Conservation (phyloP, 257 asterid species). For the Leonotis leonurus region DNA sequence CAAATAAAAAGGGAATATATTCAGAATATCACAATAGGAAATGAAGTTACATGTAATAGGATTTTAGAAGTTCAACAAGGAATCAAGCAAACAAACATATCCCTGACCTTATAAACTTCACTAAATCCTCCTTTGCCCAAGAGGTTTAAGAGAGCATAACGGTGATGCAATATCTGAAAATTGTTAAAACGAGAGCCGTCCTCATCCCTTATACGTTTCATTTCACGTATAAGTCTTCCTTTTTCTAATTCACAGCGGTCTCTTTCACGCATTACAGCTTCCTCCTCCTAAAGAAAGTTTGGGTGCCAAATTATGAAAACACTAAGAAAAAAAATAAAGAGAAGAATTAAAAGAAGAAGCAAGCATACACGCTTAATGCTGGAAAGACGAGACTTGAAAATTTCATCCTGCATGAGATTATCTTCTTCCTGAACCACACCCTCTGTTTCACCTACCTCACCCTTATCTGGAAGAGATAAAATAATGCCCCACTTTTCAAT, state of each 20-base stretch:
- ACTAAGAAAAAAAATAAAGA: not conserved
- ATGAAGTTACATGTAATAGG: not conserved
- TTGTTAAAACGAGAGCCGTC: slow-evolving; percentile 95
- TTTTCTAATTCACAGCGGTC: slow-evolving; percentile 94
- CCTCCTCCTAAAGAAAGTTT: slow-evolving; percentile 75
- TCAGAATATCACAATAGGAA: not conserved
- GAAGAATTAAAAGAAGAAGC: slow-evolving; percentile 6
- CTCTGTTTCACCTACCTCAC: slow-evolving; percentile 64
- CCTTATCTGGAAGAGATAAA: slow-evolving; percentile 52
- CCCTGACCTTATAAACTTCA: slow-evolving; percentile 89
- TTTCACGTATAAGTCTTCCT: slow-evolving; percentile 92
- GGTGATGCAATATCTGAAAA: slow-evolving; percentile 89
- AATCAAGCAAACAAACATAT: slow-evolving; percentile 4
- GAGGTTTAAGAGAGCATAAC: slow-evolving; percentile 94
- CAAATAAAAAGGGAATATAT: not conserved
- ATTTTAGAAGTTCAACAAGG: slow-evolving; percentile 5
- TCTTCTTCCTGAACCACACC: slow-evolving; percentile 73
- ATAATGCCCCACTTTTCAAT: slow-evolving; percentile 13
- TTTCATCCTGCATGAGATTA: slow-evolving; percentile 78
- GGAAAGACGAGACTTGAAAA: slow-evolving; percentile 81
- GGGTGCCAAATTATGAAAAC: slow-evolving; percentile 18
- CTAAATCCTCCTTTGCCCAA: slow-evolving; percentile 99
- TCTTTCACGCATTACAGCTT: slow-evolving; percentile 80
- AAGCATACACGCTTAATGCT: slow-evolving; percentile 83
- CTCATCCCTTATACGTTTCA: slow-evolving; percentile 98